A percentile compares a stretch with the other conserved stretches of the same genome.
phyloP scores from a whole-genome alignment of 495 filamentous ascomycete species.

The Penicillium chermesinum region DNA sequence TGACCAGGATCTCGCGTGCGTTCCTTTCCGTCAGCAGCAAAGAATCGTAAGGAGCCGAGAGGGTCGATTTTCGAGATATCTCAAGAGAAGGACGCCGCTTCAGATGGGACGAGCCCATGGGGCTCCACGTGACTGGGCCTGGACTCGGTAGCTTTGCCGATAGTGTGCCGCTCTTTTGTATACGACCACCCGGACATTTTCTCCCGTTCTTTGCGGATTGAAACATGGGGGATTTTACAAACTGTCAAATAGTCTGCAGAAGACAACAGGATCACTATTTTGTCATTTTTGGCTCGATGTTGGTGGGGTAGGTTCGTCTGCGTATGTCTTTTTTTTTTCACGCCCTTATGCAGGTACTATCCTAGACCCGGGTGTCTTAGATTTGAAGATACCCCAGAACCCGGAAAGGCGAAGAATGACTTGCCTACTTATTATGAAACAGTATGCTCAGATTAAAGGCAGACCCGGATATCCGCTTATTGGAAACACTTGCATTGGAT shows the following conservation, averaged over 20 bases:
- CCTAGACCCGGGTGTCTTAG: background rate
- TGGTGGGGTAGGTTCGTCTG: no score
- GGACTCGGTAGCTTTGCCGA: background rate
- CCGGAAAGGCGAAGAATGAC: no score
- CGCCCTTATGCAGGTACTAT: background rate
- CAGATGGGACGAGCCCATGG: conserved; percentile 11
- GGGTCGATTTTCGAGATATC: background rate
- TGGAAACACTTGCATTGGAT: no score
- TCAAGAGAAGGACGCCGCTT: conserved; percentile 5
- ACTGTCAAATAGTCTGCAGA: background rate
- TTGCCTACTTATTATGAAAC: no score
- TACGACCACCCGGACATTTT: background rate
- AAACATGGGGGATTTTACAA: background rate
- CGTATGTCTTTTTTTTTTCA: background rate
- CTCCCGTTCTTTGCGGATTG: no score
- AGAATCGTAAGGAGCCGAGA: background rate
- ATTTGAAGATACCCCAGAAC: background rate
- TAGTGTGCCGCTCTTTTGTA: background rate
- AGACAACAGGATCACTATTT: no score
- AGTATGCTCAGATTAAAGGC: background rate
- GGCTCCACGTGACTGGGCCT: conserved; percentile 24
- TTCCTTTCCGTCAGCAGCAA: background rate
- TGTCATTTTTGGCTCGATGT: no score
- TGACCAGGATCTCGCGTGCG: background rate
- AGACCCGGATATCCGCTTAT: no score